Percentiles rank a stretch among this genome's conserved stretches.
Evolutionary conservation across 768 basidiomycete genomes (phyloP).

Genomic region (Dioszegia hungarica): DNA sequence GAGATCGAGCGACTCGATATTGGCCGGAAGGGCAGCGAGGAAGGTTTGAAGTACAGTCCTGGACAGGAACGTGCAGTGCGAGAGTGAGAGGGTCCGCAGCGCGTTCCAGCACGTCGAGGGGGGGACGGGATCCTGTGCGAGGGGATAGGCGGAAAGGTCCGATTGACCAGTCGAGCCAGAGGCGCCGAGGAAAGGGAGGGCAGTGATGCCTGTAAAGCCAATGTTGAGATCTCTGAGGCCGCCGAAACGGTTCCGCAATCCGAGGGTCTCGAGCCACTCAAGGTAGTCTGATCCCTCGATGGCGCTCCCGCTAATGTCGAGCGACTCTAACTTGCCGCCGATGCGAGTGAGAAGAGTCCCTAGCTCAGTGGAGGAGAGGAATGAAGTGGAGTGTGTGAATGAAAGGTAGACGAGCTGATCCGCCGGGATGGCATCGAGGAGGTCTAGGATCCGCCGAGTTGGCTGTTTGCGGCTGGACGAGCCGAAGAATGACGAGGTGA

Average conservation of each 20-base stretch:
- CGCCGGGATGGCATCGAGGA: constrained; percentile 12
- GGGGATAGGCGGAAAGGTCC: too few species aligned
- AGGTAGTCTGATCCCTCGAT: constrained; percentile 17
- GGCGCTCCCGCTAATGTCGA: constrained; percentile 27
- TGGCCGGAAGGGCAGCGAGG: constrained; percentile 17
- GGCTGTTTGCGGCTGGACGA: constrained; percentile 7
- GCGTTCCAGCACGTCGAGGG: not conserved
- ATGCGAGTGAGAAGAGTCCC: constrained; percentile 11
- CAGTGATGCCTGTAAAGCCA: constrained; percentile 28
- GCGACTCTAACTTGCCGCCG: constrained; percentile 18
- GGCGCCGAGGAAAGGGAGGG: constrained; percentile 15
- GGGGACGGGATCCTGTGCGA: not conserved
- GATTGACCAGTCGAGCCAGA: too few species aligned
- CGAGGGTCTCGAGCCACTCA: constrained; percentile 4
- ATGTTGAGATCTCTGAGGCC: constrained; percentile 25
- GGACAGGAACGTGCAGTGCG: constrained; percentile 22
- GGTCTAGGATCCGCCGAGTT: not conserved
- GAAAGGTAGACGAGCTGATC: constrained; percentile 23
- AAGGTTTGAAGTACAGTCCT: constrained; percentile 11
- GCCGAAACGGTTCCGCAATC: not conserved
- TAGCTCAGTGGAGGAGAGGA: constrained; percentile 16
- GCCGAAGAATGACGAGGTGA: not conserved
- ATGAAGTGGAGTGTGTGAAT: constrained; percentile 32
- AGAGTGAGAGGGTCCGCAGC: constrained; percentile 14
- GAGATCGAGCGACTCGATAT: constrained; percentile 21